Conservation (phyloP, 176 grass and related monocot genomes). For the Luzula sylvatica region DNA sequence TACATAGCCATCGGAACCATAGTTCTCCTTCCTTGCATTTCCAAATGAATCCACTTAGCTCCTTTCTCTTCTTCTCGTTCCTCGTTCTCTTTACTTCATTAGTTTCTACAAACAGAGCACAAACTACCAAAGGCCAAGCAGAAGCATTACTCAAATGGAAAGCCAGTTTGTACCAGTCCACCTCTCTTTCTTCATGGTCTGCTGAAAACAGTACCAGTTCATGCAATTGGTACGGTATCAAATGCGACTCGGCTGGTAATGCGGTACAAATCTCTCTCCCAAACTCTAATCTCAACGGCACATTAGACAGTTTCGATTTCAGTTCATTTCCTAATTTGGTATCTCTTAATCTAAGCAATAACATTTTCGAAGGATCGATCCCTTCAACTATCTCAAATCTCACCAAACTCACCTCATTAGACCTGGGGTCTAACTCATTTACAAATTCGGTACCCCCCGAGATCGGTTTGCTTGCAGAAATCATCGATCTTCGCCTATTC, state of each 20-base stretch:
- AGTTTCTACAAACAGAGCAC: slow-evolving; percentile 12
- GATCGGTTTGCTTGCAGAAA: slow-evolving; percentile 18
- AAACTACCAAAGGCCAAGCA: slow-evolving; percentile 30
- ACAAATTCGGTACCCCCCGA: slow-evolving; percentile 17
- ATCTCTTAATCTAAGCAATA: slow-evolving; percentile 54
- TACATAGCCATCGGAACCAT: too few relatives aligned
- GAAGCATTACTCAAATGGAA: slow-evolving; percentile 60
- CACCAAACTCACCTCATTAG: slow-evolving; percentile 16
- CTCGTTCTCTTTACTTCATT: not conserved
- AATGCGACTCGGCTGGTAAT: slow-evolving; percentile 32
- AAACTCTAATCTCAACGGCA: slow-evolving; percentile 34
- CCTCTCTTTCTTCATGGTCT: slow-evolving; percentile 44
- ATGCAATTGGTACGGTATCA: slow-evolving; percentile 56
- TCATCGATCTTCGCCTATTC: slow-evolving; percentile 23
- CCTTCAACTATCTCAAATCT: slow-evolving; percentile 26
- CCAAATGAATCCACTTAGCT: too few relatives aligned
- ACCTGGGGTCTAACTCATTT: slow-evolving; percentile 24
- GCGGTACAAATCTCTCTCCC: slow-evolving; percentile 35
- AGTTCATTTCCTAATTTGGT: slow-evolving; percentile 26
- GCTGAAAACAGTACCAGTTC: slow-evolving; percentile 17
- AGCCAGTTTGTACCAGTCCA: slow-evolving; percentile 22
- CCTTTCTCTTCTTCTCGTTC: not conserved
- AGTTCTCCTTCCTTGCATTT: too few relatives aligned
- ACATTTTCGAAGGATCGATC: slow-evolving; percentile 39
- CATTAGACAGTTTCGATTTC: slow-evolving; percentile 44